A percentile compares a stretch with the other conserved stretches of the same genome.
These are phyloP conservation scores for Linum lewisii DNA, from an alignment of 345 rosid species.

Conservation along the genomic window DNA sequence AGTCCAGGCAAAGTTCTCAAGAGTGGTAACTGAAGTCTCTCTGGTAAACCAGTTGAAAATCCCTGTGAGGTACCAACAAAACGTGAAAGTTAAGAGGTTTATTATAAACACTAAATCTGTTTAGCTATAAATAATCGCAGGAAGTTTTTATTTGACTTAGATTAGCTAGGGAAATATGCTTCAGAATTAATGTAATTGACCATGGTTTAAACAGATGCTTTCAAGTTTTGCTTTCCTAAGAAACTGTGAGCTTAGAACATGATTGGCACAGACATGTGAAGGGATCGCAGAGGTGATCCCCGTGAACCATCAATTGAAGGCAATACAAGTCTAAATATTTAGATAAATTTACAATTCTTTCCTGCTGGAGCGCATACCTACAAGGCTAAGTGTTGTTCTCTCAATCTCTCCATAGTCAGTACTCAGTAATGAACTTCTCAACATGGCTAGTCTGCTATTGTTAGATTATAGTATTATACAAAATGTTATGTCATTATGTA, in stretches of 20 bases:
- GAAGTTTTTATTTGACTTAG: not conserved
- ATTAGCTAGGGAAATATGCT: not conserved
- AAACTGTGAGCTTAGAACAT: not conserved
- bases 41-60: constrained; percentile 95
- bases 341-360: too few relatives aligned
- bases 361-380: too few relatives aligned
- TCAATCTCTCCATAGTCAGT: too few relatives aligned
- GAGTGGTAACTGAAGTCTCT: constrained; percentile 89
- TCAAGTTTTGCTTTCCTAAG: not conserved
- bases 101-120: too few relatives aligned
- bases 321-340: too few relatives aligned
- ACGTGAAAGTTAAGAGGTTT: not conserved
- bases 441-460: too few relatives aligned
- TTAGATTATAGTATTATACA: too few relatives aligned
- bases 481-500: too few relatives aligned
- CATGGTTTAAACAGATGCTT: not conserved
- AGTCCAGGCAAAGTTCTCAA: constrained; percentile 94
- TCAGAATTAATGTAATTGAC: not conserved
- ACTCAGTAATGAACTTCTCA: too few relatives aligned
- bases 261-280: not conserved
- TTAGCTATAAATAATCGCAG: not conserved
- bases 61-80: constrained; percentile 38
- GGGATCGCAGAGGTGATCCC: not conserved
- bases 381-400: too few relatives aligned
- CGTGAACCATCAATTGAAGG: too few relatives aligned